A percentile compares a stretch with the other conserved stretches of the same genome.
Evolutionary conservation across 2,329 filamentous ascomycete genomes (phyloP).

Genomic region (Hymenotorrendiella dingleyae): DNA sequence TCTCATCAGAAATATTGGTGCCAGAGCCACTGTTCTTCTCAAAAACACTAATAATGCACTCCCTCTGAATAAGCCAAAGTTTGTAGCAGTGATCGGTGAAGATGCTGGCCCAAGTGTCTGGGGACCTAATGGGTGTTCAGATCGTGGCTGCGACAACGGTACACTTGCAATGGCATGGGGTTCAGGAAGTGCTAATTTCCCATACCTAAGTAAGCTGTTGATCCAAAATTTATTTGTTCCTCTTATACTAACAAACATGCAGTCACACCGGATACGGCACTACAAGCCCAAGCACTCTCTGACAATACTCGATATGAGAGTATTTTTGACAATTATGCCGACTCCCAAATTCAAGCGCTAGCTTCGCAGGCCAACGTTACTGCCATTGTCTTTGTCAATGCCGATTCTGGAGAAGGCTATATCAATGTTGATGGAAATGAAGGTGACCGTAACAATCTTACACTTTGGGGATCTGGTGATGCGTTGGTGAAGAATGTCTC

Average conservation of each 20-base stretch:
- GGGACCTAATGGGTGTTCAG: slow-evolving; percentile 70
- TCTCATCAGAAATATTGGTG: slow-evolving; percentile 70
- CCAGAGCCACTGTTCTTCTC: slow-evolving; percentile 78
- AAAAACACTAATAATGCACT: slow-evolving; percentile 72
- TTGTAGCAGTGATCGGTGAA: slow-evolving; percentile 72
- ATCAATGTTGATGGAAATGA: slow-evolving; percentile 76
- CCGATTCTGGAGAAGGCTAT: slow-evolving; percentile 80
- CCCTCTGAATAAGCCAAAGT: slow-evolving; percentile 72
- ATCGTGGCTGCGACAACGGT: slow-evolving; percentile 55
- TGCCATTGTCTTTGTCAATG: slow-evolving; percentile 84
- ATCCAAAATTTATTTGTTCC: neutral
- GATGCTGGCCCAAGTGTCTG: slow-evolving; percentile 68
- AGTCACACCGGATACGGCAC: slow-evolving; percentile 68
- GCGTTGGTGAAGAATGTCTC: slow-evolving; percentile 75
- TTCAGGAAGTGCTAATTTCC: slow-evolving; percentile 66
- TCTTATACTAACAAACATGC: neutral
- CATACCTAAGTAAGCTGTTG: slow-evolving; percentile 49
- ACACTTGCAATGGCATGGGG: slow-evolving; percentile 76
- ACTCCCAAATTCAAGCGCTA: slow-evolving; percentile 58
- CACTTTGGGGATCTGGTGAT: slow-evolving; percentile 80
- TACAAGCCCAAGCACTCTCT: slow-evolving; percentile 55
- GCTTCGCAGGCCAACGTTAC: slow-evolving; percentile 58
- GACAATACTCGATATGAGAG: slow-evolving; percentile 60
- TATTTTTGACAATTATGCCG: slow-evolving; percentile 61
- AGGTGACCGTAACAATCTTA: slow-evolving; percentile 89